Evolutionary conservation across 73 alveolate genomes (phyloP).

Genomic region (Tetrahymena borealis): DNA sequence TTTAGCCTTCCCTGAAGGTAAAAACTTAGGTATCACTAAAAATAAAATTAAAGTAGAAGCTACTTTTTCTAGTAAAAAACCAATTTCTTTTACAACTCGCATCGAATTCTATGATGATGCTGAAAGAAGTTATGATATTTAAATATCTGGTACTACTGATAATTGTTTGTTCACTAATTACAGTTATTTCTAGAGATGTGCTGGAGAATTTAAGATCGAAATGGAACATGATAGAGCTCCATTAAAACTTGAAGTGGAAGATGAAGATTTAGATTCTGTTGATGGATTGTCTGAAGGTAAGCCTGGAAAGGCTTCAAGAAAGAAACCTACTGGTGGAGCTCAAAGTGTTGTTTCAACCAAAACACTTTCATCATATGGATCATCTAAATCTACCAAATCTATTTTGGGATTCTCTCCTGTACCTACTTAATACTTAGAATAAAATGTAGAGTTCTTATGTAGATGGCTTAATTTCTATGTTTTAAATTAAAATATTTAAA

Average conservation of each 20-base stretch:
- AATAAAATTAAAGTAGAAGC: slow-evolving; percentile 86
- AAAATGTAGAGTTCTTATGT: slow-evolving; percentile 78
- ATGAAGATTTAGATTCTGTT: slow-evolving; percentile 70
- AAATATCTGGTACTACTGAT: slow-evolving; percentile 95
- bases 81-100: slow-evolving; percentile 92
- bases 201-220: slow-evolving; percentile 62
- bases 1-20: slow-evolving; percentile 83
- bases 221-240: slow-evolving; percentile 69
- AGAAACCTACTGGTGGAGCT: slow-evolving; percentile 63
- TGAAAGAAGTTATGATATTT: slow-evolving; percentile 87
- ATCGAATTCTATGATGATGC: slow-evolving; percentile 93
- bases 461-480: slow-evolving; percentile 88
- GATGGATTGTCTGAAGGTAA: slow-evolving; percentile 56
- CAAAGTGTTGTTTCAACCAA: slow-evolving; percentile 39
- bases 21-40: slow-evolving; percentile 76
- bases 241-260: slow-evolving; percentile 35
- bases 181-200: slow-evolving; percentile 80
- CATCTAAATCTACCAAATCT: slow-evolving; percentile 77
- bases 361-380: slow-evolving; percentile 23
- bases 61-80: slow-evolving; percentile 75
- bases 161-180: slow-evolving; percentile 85
- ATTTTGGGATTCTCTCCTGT: slow-evolving; percentile 90
- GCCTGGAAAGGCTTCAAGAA: slow-evolving; percentile 54
- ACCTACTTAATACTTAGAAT: slow-evolving; percentile 67
- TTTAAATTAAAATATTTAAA: slow-evolving; percentile 61